Percentiles rank a stretch among this genome's conserved stretches.
phyloP scores from a whole-genome alignment of 2,329 filamentous ascomycete species.

The Botrytis elliptica region DNA sequence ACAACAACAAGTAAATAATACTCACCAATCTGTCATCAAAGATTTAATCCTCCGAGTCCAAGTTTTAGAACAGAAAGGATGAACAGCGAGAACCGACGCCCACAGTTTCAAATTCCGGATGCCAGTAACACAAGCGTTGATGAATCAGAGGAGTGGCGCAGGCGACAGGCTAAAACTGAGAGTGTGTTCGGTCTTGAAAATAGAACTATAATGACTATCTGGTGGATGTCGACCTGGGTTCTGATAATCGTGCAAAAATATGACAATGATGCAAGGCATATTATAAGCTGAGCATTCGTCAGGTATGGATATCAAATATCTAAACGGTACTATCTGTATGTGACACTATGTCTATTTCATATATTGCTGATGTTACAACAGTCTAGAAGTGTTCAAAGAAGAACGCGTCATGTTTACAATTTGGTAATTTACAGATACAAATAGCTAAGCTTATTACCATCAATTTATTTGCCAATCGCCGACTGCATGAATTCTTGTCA shows the following conservation, averaged over 20 bases:
- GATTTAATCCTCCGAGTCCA: conserved; percentile 14
- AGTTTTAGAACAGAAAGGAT: conserved; percentile 6
- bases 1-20: conserved; percentile 19
- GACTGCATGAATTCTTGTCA: not conserved
- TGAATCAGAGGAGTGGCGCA: not conserved
- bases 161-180: too few relatives aligned
- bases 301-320: not conserved
- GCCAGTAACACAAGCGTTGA: not conserved
- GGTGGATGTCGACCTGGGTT: not conserved
- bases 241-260: not conserved
- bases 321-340: too few relatives aligned
- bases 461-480: not conserved
- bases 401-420: not conserved
- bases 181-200: not conserved
- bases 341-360: too few relatives aligned
- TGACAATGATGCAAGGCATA: not conserved
- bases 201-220: not conserved
- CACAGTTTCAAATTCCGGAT: not conserved
- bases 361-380: not conserved
- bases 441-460: not conserved
- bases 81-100: not conserved
- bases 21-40: conserved; percentile 12
- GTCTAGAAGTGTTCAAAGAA: not conserved
- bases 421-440: not conserved
- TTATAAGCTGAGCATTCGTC: not conserved